Base-by-base conservation (phyloP, 2,329 filamentous ascomycete genomes). In the Graphiopsis chlorocephala region DNA sequence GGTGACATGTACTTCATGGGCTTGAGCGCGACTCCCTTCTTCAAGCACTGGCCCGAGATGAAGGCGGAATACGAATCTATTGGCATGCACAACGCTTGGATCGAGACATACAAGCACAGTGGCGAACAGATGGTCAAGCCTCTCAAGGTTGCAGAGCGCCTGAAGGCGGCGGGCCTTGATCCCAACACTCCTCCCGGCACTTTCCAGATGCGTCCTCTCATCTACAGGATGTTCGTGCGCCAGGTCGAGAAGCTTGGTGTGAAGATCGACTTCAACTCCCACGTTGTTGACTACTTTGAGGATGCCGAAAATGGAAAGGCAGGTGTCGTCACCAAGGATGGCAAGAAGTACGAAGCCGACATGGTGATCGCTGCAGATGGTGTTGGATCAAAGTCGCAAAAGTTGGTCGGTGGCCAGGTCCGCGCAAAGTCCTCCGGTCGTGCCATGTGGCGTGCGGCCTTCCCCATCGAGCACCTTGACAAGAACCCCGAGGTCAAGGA, bases 1-100 rank as follows among this genome's bases (percentile, higher is more conserved):
- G 84, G 84, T 61, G 84, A 86, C 73, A 86, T 85, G 82, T 85
- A 84, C 75, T 85, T 85, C 72, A 86, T 86, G 81, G 83, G 84
- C 11, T 78, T 86, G 25, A 84, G 81, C 55, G 83, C 83, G 25
- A 85, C 82, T 52, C 79, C 78, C 42, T 85, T 85, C 74, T 80
- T 85, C 72, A 82, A 81, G 72, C 82, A 85, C 66, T 85, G 83
- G 83, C 82, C 83, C 11, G 81, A 84, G 61, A 77, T 86, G 71
- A 75, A 77, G 47, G 74, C 78, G 58, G 82, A 85, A 68, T 85
- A 83, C 73, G 78, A 82, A 63, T 69, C 73, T 8, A 85, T 85
- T 60, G 84, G 82, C 20, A 79, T 85, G 59, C 81, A 84, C 69
- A 81, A 84, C 71, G 79, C 81, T 15, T 85, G 82, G 81, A 84